Evolutionary conservation across 331 rosid genomes (phyloP).

Genomic region (Erythrophleum ivorense): DNA sequence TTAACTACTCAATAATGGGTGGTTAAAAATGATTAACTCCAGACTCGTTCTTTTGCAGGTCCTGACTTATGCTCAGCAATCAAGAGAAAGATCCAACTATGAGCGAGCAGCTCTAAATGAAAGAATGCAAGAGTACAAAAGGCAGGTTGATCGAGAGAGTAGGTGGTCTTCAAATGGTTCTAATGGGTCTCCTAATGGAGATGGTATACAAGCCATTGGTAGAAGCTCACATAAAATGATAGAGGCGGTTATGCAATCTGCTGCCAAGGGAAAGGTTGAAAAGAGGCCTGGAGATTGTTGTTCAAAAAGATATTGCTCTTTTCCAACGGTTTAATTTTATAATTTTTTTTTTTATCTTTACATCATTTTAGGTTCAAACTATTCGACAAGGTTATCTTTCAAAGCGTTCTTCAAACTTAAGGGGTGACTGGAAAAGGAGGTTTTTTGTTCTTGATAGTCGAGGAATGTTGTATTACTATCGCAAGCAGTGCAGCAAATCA

Average conservation of each 20-base stretch:
- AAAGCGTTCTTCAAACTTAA: slow-evolving; percentile 93
- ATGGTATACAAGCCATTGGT: slow-evolving; percentile 98
- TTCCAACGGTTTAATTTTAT: slow-evolving; percentile 7
- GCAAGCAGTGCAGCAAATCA: slow-evolving; percentile 91
- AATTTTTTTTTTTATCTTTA: slow-evolving; percentile 3
- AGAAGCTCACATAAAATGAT: slow-evolving; percentile 99
- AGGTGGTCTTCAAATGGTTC: slow-evolving; percentile 92
- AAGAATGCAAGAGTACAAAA: slow-evolving; percentile 96
- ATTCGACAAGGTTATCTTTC: slow-evolving; percentile 99
- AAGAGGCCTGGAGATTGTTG: slow-evolving; percentile 34
- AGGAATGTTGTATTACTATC: slow-evolving; percentile 96
- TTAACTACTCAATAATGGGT: slow-evolving; percentile 16
- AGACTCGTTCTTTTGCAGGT: slow-evolving; percentile 66
- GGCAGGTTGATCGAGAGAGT: slow-evolving; percentile 98
- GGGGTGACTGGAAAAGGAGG: slow-evolving; percentile 99
- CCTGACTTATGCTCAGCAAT: slow-evolving; percentile 97
- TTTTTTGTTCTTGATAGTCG: slow-evolving; percentile 99
- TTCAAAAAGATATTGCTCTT: slow-evolving; percentile 16
- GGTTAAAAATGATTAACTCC: slow-evolving; percentile 32
- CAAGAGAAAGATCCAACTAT: slow-evolving; percentile 97
- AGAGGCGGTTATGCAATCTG: slow-evolving; percentile 99
- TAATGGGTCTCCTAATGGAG: slow-evolving; percentile 97
- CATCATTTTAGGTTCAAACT: slow-evolving; percentile 82
- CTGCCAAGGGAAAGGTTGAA: slow-evolving; percentile 97
- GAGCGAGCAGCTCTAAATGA: slow-evolving; percentile 98